Conservation (phyloP, 2,329 filamentous ascomycete species). For the Colletotrichum ledebouriae region DNA sequence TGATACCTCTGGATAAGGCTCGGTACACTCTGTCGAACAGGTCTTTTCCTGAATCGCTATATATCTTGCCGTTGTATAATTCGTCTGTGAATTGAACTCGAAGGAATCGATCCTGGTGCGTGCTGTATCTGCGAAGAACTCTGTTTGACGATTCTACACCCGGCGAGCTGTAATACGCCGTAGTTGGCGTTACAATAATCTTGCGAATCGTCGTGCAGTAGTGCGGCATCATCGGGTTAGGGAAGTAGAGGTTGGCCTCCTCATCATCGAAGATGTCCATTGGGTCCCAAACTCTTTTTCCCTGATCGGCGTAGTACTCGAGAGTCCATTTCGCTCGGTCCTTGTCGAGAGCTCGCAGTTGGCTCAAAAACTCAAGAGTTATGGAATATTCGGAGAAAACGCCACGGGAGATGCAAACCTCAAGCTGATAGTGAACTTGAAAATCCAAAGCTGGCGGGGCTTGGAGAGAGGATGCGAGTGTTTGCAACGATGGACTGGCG, state of each 20-base stretch:
- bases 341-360: conserved; percentile 62
- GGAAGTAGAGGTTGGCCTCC: conserved; percentile 61
- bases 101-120: conserved; percentile 82
- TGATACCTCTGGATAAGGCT: conserved; percentile 82
- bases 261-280: conserved; percentile 76
- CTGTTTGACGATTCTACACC: conserved; percentile 89
- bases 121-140: conserved; percentile 80
- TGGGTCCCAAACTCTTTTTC: conserved; percentile 74
- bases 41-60: conserved; percentile 63
- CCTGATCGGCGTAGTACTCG: conserved; percentile 78
- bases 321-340: conserved; percentile 75
- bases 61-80: conserved; percentile 71
- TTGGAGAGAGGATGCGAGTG: conserved; percentile 57
- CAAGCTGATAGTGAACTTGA: conserved; percentile 86
- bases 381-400: conserved; percentile 83
- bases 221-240: conserved; percentile 69
- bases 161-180: conserved; percentile 82
- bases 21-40: conserved; percentile 81
- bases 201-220: conserved; percentile 84
- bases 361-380: conserved; percentile 73
- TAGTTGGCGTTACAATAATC: conserved; percentile 85
- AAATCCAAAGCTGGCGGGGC: conserved; percentile 69
- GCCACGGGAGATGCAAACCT: conserved; percentile 89
- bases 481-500: conserved; percentile 28
- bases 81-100: conserved; percentile 93